Percentiles rank a stretch among this genome's conserved stretches.
Evolutionary conservation across 176 grass and related monocot species (phyloP).

Genomic region (Oryza brachyantha): DNA sequence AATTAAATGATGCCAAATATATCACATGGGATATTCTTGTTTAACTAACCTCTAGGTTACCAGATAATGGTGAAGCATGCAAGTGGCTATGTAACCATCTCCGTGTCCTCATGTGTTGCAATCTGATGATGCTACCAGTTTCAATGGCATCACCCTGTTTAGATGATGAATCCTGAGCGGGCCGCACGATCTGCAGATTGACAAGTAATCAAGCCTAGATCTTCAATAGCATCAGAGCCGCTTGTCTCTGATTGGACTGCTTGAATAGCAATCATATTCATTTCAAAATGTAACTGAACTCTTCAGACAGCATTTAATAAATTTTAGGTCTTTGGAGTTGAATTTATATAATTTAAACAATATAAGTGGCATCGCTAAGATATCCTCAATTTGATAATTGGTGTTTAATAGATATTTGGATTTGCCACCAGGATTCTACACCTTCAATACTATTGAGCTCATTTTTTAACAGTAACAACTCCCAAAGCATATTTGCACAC

Average conservation of each 20-base stretch:
- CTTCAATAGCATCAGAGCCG: background rate
- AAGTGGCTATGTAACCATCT: slow-evolving; percentile 78
- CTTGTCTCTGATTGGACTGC: slow-evolving; percentile 1
- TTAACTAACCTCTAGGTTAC: slow-evolving; percentile 73
- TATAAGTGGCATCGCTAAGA: background rate
- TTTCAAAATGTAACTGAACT: background rate
- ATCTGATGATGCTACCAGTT: slow-evolving; percentile 52
- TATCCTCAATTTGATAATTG: background rate
- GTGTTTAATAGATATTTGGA: background rate
- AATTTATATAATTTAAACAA: background rate
- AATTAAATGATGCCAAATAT: background rate
- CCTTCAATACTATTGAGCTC: background rate
- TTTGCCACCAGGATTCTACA: background rate
- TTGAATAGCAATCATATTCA: background rate
- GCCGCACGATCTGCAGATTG: slow-evolving; percentile 45
- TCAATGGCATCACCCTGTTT: slow-evolving; percentile 64
- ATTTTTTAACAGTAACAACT: background rate
- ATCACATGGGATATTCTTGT: background rate
- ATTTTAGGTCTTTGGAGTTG: background rate
- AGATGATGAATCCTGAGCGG: slow-evolving; percentile 51
- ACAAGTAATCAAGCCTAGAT: slow-evolving; percentile 11
- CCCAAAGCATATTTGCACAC: background rate
- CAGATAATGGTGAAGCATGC: slow-evolving; percentile 72
- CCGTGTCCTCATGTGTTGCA: slow-evolving; percentile 72
- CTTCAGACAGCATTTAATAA: background rate